Conservation (phyloP, 164 flowering plant species). For the Echeveria elegans region DNA sequence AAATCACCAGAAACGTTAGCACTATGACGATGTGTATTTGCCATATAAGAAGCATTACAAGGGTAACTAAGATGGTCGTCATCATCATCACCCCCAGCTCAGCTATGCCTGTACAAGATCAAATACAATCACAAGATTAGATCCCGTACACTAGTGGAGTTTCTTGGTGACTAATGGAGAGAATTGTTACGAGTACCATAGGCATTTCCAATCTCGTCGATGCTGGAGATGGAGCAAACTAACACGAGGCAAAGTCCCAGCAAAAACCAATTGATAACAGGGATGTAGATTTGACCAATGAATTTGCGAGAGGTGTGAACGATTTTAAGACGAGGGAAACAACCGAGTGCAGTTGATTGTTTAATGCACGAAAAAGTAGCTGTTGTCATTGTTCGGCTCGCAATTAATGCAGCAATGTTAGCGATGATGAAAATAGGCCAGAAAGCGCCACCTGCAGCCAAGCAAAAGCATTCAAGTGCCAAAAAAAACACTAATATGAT, state of each 20-base stretch:
- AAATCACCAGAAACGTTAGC: constrained; percentile 49
- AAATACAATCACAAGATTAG: not conserved
- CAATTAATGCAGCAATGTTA: constrained; percentile 86
- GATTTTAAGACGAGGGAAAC: constrained; percentile 98
- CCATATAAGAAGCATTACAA: constrained; percentile 99
- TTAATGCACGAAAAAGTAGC: constrained; percentile 96
- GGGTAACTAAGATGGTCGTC: constrained; percentile 75
- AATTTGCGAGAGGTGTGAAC: constrained; percentile 93
- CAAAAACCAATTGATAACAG: constrained; percentile 93
- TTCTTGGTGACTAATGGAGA: not conserved
- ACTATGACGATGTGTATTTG: constrained; percentile 79
- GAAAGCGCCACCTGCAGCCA: constrained; percentile 63
- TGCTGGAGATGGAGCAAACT: constrained; percentile 64
- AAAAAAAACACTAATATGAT: not conserved
- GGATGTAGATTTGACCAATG: constrained; percentile 98
- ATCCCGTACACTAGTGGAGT: not conserved
- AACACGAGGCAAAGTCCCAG: constrained; percentile 61
- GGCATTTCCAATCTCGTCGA: constrained; percentile 90
- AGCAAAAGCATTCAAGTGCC: not conserved
- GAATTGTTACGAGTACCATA: constrained; percentile 34
- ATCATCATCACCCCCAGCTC: constrained; percentile 98
- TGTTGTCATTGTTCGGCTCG: constrained; percentile 95
- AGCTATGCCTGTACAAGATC: constrained; percentile 61
- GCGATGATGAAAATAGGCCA: constrained; percentile 92
- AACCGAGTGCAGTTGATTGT: constrained; percentile 92